phyloP scores from a whole-genome alignment of 2,329 filamentous ascomycete genomes.

The Tolypocladium nubicola region DNA sequence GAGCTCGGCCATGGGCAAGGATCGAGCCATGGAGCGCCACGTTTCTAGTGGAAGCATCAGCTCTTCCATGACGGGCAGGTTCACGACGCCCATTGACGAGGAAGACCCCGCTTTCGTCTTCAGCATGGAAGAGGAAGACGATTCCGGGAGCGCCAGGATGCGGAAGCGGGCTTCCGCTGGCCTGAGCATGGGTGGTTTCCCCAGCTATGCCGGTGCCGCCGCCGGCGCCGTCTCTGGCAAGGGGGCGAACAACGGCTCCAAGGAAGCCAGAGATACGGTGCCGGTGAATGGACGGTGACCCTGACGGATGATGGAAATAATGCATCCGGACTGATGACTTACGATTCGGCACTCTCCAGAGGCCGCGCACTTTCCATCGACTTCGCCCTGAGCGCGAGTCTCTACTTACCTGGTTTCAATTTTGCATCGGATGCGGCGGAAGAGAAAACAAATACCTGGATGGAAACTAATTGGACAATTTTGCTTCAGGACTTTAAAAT shows the following conservation, averaged over 20 bases:
- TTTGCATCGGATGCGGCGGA: slow-evolving; percentile 1
- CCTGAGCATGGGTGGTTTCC: slow-evolving; percentile 24
- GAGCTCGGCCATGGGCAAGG: slow-evolving; percentile 29
- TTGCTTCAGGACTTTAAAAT: neutral
- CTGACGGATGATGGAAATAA: neutral
- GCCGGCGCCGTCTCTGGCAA: slow-evolving; percentile 23
- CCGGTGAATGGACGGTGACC: slow-evolving; percentile 20
- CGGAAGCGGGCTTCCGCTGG: slow-evolving; percentile 39
- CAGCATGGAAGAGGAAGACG: slow-evolving; percentile 54
- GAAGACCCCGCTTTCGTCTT: slow-evolving; percentile 55
- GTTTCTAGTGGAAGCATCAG: slow-evolving; percentile 49
- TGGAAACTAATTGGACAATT: slow-evolving; percentile 1
- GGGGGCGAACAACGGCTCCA: slow-evolving; percentile 13
- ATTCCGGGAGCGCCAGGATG: slow-evolving; percentile 32
- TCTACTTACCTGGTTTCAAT: neutral
- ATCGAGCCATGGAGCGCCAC: slow-evolving; percentile 42
- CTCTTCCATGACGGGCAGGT: slow-evolving; percentile 42
- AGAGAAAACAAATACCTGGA: neutral
- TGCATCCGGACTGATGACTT: neutral
- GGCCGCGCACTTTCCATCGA: neutral
- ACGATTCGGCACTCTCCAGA: neutral
- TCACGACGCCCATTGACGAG: slow-evolving; percentile 55
- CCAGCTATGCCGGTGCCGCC: slow-evolving; percentile 29
- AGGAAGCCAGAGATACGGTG: slow-evolving; percentile 17
- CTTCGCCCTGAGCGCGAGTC: neutral